phyloP scores from a whole-genome alignment of 352 stramenopile species.

The Pythium phragmitis region DNA sequence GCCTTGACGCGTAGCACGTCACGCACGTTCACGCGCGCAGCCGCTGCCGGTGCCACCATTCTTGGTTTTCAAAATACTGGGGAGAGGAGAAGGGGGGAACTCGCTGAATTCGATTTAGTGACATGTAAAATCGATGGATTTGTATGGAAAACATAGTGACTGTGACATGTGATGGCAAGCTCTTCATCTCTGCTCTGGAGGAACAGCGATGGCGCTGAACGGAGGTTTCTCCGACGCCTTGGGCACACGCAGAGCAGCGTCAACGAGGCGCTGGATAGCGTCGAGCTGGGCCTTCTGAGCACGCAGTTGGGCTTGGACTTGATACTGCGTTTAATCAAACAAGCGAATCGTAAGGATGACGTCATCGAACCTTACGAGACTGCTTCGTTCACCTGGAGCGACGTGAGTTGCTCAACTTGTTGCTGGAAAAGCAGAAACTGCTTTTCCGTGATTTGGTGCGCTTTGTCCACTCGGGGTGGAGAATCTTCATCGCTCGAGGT shows the following conservation, averaged over 20 bases:
- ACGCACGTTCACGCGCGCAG: constrained; percentile 22
- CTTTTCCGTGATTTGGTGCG: constrained; percentile 1
- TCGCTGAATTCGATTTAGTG: constrained; percentile 6
- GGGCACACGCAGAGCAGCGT: constrained; percentile 24
- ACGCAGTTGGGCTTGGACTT: constrained; percentile 53
- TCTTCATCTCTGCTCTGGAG: not conserved
- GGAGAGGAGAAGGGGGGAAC: not conserved
- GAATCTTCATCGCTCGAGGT: constrained; percentile 3
- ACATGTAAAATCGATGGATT: constrained; percentile 9
- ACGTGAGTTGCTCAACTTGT: constrained; percentile 53
- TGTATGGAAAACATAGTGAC: constrained; percentile 7
- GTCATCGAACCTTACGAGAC: not conserved
- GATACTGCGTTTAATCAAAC: constrained; percentile 27
- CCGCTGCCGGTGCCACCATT: constrained; percentile 1
- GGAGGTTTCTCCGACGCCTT: constrained; percentile 31
- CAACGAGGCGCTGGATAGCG: constrained; percentile 45
- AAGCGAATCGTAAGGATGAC: not conserved
- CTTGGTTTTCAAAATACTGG: not conserved
- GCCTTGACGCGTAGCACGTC: constrained; percentile 32
- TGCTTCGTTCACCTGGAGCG: constrained; percentile 40
- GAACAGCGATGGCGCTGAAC: constrained; percentile 48
- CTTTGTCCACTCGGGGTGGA: not conserved
- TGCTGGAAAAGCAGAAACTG: constrained; percentile 41
- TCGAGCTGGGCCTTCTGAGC: constrained; percentile 60
- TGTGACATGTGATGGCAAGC: constrained; percentile 15